Evolutionary conservation across 108 stramenopile species (phyloP).

Genomic region (Phaeodactylum tricornutum): DNA sequence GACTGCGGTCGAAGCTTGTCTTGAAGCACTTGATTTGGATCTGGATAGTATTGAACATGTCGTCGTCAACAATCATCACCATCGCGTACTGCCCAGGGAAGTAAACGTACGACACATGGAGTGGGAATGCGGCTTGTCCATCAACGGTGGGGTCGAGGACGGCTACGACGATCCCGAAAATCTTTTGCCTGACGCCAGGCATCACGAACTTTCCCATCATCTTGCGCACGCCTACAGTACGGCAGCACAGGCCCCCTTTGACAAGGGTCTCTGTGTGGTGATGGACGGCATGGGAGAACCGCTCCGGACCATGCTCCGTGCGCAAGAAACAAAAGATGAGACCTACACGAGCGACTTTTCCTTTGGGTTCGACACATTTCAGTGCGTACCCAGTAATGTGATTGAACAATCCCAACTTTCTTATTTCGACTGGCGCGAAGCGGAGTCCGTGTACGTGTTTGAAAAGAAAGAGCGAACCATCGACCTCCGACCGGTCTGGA

Average conservation of each 20-base stretch:
- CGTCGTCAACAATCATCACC: conserved; percentile 93
- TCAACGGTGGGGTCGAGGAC: conserved; percentile 59
- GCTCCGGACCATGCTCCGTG: conserved; percentile 73
- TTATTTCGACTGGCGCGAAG: conserved; percentile 84
- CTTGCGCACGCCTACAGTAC: conserved; percentile 91
- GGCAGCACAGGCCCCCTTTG: conserved; percentile 74
- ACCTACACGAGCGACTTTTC: conserved; percentile 70
- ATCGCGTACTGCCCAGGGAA: conserved; percentile 76
- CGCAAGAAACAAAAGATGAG: conserved; percentile 24
- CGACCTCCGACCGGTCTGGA: conserved; percentile 62
- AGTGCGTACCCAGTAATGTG: conserved; percentile 70
- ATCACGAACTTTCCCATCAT: conserved; percentile 86
- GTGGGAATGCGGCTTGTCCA: conserved; percentile 66
- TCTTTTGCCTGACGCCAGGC: conserved; percentile 23
- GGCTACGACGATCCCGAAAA: conserved; percentile 73
- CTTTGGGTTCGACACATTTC: conserved; percentile 29
- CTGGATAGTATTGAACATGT: conserved; percentile 66
- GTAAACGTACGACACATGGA: conserved; percentile 37
- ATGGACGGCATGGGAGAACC: conserved; percentile 96
- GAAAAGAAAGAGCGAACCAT: conserved; percentile 25
- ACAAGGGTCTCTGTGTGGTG: conserved; percentile 76
- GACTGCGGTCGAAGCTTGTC: conserved; percentile 62
- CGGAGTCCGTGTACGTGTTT: conserved; percentile 85
- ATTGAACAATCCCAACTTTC: conserved; percentile 27
- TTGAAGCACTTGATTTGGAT: conserved; percentile 65